Evolutionary conservation across 805 yeast genomes (phyloP).

Genomic region (Ogataea salicorniae): DNA sequence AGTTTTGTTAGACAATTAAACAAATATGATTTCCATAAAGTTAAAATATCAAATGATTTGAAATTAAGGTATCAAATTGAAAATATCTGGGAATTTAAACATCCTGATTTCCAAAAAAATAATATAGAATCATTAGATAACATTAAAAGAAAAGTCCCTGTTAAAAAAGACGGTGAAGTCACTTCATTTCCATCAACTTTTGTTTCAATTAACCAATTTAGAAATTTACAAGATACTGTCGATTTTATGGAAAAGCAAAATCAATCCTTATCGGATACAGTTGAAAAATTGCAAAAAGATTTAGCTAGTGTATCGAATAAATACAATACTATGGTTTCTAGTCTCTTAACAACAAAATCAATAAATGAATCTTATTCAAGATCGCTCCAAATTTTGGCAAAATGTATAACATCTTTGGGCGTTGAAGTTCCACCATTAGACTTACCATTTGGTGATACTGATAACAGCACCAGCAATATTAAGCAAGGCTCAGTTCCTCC

Average conservation of each 20-base stretch:
- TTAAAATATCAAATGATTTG: slow-evolving; percentile 62
- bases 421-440: slow-evolving; percentile 63
- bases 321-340: slow-evolving; percentile 60
- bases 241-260: slow-evolving; percentile 27
- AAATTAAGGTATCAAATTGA: slow-evolving; percentile 66
- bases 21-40: slow-evolving; percentile 97
- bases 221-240: slow-evolving; percentile 25
- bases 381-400: slow-evolving; percentile 46
- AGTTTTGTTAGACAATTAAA: slow-evolving; percentile 92
- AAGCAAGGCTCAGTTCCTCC: neutral
- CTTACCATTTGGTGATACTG: slow-evolving; percentile 35
- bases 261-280: slow-evolving; percentile 25
- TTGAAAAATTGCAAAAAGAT: slow-evolving; percentile 32
- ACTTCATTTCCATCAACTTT: slow-evolving; percentile 5
- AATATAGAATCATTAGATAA: slow-evolving; percentile 78
- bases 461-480: slow-evolving; percentile 6
- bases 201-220: slow-evolving; percentile 22
- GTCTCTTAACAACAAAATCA: slow-evolving; percentile 50
- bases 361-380: slow-evolving; percentile 52
- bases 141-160: slow-evolving; percentile 78
- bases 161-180: slow-evolving; percentile 25
- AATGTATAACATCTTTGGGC: slow-evolving; percentile 51
- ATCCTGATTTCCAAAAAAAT: slow-evolving; percentile 77
- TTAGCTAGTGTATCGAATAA: slow-evolving; percentile 44
- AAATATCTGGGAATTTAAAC: slow-evolving; percentile 81